Conservation (phyloP, 495 filamentous ascomycete genomes). For the Rusavskia elegans region DNA sequence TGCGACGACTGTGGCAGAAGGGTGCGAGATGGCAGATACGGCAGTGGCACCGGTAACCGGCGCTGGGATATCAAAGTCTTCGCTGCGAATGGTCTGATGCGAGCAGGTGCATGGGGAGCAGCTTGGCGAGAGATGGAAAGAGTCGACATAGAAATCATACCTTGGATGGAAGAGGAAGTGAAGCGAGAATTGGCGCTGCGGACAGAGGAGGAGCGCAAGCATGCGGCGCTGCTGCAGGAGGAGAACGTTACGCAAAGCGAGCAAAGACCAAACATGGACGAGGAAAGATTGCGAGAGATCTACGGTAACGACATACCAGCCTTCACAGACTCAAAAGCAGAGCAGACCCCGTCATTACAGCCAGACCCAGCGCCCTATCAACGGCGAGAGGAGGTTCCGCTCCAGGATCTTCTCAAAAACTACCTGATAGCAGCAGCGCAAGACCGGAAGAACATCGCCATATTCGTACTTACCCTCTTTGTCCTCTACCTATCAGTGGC, state of each 20-base stretch:
- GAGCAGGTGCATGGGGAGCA: constrained; percentile 77
- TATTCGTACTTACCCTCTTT: constrained; percentile 44
- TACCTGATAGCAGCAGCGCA: constrained; percentile 49
- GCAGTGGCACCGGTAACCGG: constrained; percentile 21
- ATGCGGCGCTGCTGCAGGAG: neutral
- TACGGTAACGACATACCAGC: constrained; percentile 28
- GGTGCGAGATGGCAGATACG: constrained; percentile 13
- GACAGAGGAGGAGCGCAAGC: constrained; percentile 26
- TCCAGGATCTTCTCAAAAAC: constrained; percentile 47
- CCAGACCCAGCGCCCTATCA: neutral
- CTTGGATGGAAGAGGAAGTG: constrained; percentile 44
- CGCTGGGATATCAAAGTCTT: constrained; percentile 81
- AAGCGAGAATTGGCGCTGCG: constrained; percentile 28
- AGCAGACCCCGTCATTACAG: constrained; percentile 29
- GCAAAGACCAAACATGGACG: constrained; percentile 30
- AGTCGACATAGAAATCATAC: constrained; percentile 81
- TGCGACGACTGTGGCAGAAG: constrained; percentile 16
- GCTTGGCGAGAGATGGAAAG: constrained; percentile 97
- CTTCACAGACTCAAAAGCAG: constrained; percentile 8
- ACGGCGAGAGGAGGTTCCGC: constrained; percentile 9
- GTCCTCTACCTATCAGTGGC: constrained; percentile 37
- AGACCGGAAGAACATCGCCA: constrained; percentile 56
- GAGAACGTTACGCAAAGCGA: constrained; percentile 13
- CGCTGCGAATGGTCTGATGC: constrained; percentile 87
- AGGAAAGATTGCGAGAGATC: constrained; percentile 34